phyloP scores from a whole-genome alignment of 2,329 filamentous ascomycete species.

The Madurella mycetomatis region DNA sequence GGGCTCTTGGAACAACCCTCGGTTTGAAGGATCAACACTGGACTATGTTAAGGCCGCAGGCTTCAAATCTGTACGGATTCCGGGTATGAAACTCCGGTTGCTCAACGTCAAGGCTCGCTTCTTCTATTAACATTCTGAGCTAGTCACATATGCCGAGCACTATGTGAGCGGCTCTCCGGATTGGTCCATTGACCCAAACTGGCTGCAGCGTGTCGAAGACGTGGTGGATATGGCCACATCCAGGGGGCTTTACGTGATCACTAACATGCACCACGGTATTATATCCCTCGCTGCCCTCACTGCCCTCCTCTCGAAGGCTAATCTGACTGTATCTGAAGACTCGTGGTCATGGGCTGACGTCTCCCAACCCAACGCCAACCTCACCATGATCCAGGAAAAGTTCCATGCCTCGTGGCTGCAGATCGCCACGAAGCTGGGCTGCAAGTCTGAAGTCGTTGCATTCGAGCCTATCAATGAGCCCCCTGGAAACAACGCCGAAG shows the following conservation, averaged over 20 bases:
- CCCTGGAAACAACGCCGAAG: conserved; percentile 45
- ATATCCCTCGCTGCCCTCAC: conserved; percentile 17
- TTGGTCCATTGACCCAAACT: conserved; percentile 50
- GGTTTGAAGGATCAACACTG: conserved; percentile 47
- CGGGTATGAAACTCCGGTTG: conserved; percentile 30
- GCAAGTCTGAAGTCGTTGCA: conserved; percentile 49
- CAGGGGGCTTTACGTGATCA: conserved; percentile 47
- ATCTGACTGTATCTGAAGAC: conserved; percentile 32
- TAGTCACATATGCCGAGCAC: conserved; percentile 56
- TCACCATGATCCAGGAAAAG: conserved; percentile 51
- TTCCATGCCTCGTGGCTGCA: conserved; percentile 55
- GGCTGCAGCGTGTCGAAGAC: conserved; percentile 54
- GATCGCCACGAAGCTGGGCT: conserved; percentile 50
- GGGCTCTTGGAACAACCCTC: conserved; percentile 55
- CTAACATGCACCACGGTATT: conserved; percentile 52
- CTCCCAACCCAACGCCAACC: conserved; percentile 41
- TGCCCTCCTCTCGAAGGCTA: not conserved
- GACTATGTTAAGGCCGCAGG: conserved; percentile 48
- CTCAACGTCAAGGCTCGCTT: not conserved
- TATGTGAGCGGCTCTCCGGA: conserved; percentile 46
- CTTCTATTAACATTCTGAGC: conserved; percentile 3
- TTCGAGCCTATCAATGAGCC: conserved; percentile 60
- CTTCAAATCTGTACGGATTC: conserved; percentile 55
- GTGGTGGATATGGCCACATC: conserved; percentile 53
- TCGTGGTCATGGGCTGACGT: conserved; percentile 56